Evolutionary conservation across 495 filamentous ascomycete genomes (phyloP), one percentile per base, ranked within the genome.

Genomic region (Zalerion maritima): DNA sequence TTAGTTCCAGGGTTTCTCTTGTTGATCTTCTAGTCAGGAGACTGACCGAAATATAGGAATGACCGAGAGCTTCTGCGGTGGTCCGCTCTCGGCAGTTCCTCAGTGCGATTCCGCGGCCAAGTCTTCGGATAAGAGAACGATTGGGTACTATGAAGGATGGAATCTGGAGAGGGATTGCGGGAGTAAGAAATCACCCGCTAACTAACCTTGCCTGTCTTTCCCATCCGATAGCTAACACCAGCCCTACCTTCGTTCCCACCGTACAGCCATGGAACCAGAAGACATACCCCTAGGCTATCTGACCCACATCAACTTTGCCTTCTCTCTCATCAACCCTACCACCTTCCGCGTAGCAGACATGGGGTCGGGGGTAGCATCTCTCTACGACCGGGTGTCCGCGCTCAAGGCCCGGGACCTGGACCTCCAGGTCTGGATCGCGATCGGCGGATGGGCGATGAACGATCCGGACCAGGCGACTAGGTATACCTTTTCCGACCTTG

Each of bases 381-480:
- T 50, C 5, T 55, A 50, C 26, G n/a, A 19, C 0, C 19, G 44
- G 0, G 12, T 54, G 3, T 46, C 47, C 2, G 34, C 18, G 5
- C 17, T 59, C 11, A 61, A 61, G 24, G 2, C 9, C 0, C 20
- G 24, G 3, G 47, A 57, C 14, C 23, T 36, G 1, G 44, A 38
- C 2, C 40, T 62, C 0, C 26, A 62, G 37, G 43, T 50, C 6
- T 57, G 36, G 30, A 36, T 67, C 7, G 31, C 49, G 6, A 32
- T 65, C 9, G 64, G 62, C 8, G 61, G 61, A 10, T 67, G 59
- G 58, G 41, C 47, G 0, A 59, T 63, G 34, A 55, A 35, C 21
- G 55, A 67, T 39, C 40, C 45, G 21, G 49, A 41, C 9, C 47
- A 52, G 2, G 26, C 37, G 5, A 55, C 49, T 2, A 47, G 56